These are phyloP conservation scores for Tetraselmis striata DNA, from an alignment of 139 green algal species.

Conservation along the genomic window DNA sequence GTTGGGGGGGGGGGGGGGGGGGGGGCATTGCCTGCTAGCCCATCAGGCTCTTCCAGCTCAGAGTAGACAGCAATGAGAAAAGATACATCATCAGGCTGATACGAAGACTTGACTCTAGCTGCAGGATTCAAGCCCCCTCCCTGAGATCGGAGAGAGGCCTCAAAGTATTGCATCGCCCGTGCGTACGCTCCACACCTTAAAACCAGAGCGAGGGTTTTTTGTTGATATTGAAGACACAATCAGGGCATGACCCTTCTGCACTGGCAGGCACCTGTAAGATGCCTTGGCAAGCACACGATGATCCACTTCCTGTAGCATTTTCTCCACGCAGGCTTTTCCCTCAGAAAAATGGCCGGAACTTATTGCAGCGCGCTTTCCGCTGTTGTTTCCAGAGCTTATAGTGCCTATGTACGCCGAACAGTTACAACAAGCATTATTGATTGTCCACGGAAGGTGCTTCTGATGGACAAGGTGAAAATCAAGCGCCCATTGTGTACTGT, in stretches of 20 bases:
- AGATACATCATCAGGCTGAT: constrained; percentile 64
- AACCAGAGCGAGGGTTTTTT: background rate
- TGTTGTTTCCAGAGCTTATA: background rate
- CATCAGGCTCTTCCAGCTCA: constrained; percentile 87
- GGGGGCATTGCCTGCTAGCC: constrained; percentile 52
- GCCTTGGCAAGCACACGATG: constrained; percentile 41
- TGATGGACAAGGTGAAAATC: no score
- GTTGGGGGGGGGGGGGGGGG: no score
- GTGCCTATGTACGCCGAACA: no score
- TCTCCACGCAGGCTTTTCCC: background rate
- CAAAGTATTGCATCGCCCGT: constrained; percentile 80
- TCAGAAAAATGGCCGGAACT: background rate
- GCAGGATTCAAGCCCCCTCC: constrained; percentile 70
- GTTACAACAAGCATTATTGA: no score
- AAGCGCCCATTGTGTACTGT: no score
- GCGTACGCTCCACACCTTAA: constrained; percentile 73
- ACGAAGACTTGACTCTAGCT: constrained; percentile 28
- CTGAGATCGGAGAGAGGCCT: constrained; percentile 60
- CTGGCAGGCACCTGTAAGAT: constrained; percentile 37
- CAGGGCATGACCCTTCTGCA: background rate
- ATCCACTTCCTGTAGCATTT: background rate
- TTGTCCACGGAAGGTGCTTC: no score
- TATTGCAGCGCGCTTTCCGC: background rate
- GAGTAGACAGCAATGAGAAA: constrained; percentile 86
- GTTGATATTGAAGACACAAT: background rate